Evolutionary conservation across 805 yeast genomes (phyloP), one percentile per base, ranked within the genome.

Genomic region (Myxozyma melibiosi): DNA sequence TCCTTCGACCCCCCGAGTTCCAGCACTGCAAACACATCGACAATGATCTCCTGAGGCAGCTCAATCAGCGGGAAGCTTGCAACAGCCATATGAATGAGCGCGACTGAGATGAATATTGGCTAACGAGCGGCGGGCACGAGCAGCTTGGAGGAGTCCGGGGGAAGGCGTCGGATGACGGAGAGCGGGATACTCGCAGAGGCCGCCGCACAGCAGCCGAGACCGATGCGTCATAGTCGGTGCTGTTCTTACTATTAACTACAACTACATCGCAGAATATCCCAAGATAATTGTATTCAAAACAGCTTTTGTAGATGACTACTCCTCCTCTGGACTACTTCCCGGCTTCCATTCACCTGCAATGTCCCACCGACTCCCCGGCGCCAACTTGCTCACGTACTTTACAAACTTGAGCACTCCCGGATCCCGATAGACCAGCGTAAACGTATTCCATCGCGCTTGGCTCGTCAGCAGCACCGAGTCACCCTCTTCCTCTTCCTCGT

Each of bases 301-400:
- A 35, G 20, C n/a, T 14, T 4, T 14, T 16, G 37, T 43, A n/a
- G 2, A 8, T n/a, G 22, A 22, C 40, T 45, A 28, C 38, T 49
- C 24, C n/a, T 14, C 46, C 7, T 40, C 40, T 13, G 18, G 39
- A 39, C 9, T 31, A 30, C 16, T 18, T 27, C 53, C 52, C 2
- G 52, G 50, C 42, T 47, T 30, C 94, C 96, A 92, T 66, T 85
- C 86, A 54, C 86, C 83, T 33, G 78, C 77, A 39, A 94, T 76
- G 69, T 94, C 99, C 96, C 96, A 94, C 69, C 99, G 79, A 39
- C 94, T 84, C 0, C 97, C 96, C 58, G 84, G 84, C 4, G 98
- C 97, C 61, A 82, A 82, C 71, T 82, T 82, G 67, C 96, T 88
- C 18, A 92, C 92, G 66, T 94, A 94, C 70, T 94, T 94, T 65